Percentiles rank a stretch among this genome's conserved stretches.
Evolutionary conservation across 179 eudicot genomes (phyloP).

Genomic region (Actinidia chinensis): DNA sequence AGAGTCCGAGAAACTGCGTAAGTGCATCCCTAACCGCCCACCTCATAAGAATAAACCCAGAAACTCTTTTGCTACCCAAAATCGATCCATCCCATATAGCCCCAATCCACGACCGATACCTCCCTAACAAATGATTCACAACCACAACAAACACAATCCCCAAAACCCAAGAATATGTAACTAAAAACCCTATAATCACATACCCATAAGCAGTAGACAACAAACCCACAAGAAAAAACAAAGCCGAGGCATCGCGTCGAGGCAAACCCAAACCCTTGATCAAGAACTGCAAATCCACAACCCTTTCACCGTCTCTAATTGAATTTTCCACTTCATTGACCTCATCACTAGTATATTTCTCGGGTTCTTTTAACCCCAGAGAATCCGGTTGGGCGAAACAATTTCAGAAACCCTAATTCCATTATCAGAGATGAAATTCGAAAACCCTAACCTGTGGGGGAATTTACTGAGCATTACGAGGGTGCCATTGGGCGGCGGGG

Average conservation of each 20-base stretch:
- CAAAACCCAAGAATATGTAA: constrained; percentile 77
- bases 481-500: constrained; percentile 43
- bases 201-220: constrained; percentile 79
- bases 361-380: not conserved
- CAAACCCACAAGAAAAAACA: constrained; percentile 57
- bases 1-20: constrained; percentile 79
- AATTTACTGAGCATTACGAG: constrained; percentile 34
- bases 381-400: constrained; percentile 17
- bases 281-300: constrained; percentile 51
- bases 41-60: constrained; percentile 78
- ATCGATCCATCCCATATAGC: constrained; percentile 65
- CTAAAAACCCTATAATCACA: constrained; percentile 76
- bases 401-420: constrained; percentile 26
- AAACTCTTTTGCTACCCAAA: constrained; percentile 71
- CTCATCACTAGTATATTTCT: not conserved
- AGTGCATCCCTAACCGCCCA: constrained; percentile 94
- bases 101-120: constrained; percentile 39
- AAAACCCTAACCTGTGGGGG: constrained; percentile 43
- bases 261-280: constrained; percentile 63
- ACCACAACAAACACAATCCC: constrained; percentile 72
- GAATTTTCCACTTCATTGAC: constrained; percentile 18
- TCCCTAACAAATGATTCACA: constrained; percentile 60
- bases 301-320: constrained; percentile 27
- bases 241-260: constrained; percentile 53
- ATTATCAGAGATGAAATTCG: constrained; percentile 18